Conservation (phyloP, 2,329 filamentous ascomycete species). For the Hypoxylon sp. region DNA sequence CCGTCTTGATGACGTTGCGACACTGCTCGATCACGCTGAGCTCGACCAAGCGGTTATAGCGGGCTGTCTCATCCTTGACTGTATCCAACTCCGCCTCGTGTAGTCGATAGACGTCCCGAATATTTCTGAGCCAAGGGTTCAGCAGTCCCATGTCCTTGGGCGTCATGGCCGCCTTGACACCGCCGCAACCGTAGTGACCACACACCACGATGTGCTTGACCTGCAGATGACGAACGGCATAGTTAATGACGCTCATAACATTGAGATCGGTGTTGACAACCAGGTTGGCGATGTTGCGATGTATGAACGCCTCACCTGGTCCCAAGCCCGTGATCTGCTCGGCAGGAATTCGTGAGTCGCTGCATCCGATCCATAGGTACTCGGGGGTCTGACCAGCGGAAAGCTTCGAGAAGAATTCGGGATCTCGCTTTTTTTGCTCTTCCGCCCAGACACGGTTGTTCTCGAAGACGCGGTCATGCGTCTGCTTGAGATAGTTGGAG, state of each 20-base stretch:
- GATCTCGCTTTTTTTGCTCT: conserved; percentile 65
- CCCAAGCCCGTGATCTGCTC: conserved; percentile 83
- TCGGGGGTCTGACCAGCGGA: conserved; percentile 72
- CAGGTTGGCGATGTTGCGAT: conserved; percentile 95
- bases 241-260: conserved; percentile 84
- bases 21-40: conserved; percentile 84
- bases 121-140: conserved; percentile 79
- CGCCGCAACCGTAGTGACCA: conserved; percentile 81
- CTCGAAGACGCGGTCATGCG: conserved; percentile 73
- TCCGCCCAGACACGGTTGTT: conserved; percentile 73
- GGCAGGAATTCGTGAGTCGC: conserved; percentile 90
- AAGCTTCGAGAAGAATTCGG: conserved; percentile 71
- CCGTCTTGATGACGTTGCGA: conserved; percentile 80
- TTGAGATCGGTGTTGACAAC: conserved; percentile 82
- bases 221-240: conserved; percentile 81
- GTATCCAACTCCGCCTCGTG: conserved; percentile 75
- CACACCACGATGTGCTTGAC: conserved; percentile 84
- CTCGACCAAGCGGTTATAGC: conserved; percentile 78
- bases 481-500: conserved; percentile 65
- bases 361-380: conserved; percentile 90
- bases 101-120: conserved; percentile 76
- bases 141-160: conserved; percentile 74
- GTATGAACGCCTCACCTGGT: conserved; percentile 92
- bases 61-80: conserved; percentile 65
- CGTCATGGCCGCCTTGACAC: conserved; percentile 78